Conservation (phyloP, 2,329 filamentous ascomycete species). For the Lecanicillium sp. region DNA sequence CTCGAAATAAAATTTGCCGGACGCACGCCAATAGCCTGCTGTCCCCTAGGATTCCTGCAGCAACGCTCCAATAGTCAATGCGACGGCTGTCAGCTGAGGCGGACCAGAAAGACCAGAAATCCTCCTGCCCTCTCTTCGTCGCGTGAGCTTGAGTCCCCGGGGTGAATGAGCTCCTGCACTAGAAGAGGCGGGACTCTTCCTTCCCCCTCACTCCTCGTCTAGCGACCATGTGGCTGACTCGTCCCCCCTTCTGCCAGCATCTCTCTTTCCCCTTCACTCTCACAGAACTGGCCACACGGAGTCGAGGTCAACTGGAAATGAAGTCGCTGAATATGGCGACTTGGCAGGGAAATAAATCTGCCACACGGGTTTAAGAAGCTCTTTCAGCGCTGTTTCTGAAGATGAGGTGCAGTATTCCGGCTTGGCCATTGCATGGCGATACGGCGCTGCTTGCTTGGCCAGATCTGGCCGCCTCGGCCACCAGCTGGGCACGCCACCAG, state of each 20-base stretch:
- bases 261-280: no score
- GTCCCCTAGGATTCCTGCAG: background rate
- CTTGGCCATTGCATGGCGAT: constrained; percentile 14
- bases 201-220: background rate
- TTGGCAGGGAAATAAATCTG: background rate
- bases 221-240: background rate
- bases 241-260: background rate
- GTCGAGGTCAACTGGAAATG: no score
- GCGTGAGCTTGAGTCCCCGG: no score
- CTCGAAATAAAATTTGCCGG: no score
- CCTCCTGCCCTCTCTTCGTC: no score
- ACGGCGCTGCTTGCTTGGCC: constrained; percentile 5
- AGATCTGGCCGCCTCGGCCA: constrained; percentile 2
- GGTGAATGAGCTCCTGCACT: no score
- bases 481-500: constrained; percentile 7
- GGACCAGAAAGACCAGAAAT: no score
- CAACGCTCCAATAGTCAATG: background rate
- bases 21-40: background rate
- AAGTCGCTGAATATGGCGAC: background rate
- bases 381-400: background rate
- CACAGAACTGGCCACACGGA: no score
- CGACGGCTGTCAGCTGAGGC: constrained; percentile 6
- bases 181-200: no score
- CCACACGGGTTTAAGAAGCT: background rate
- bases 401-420: background rate